Evolutionary conservation across 164 flowering plant species (phyloP).

Genomic region (Magnolia changhungtana): DNA sequence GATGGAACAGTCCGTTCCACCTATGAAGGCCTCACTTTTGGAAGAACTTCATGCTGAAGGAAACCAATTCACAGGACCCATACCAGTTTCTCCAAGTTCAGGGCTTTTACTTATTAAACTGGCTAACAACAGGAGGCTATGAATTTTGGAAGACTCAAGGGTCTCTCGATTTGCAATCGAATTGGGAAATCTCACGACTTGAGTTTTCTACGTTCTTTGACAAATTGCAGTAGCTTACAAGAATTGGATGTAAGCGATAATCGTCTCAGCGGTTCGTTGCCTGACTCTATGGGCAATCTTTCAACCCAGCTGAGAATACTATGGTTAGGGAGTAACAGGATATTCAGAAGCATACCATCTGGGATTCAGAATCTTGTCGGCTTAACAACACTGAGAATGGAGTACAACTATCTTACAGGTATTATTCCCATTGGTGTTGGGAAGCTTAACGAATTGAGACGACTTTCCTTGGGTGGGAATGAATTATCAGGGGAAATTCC

Average conservation of each 20-base stretch:
- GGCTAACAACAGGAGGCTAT: too few relatives aligned
- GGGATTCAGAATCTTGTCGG: slow-evolving; percentile 9
- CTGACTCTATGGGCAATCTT: slow-evolving; percentile 11
- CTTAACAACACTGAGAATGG: not conserved
- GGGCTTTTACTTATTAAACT: slow-evolving; percentile 3
- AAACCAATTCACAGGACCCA: slow-evolving; percentile 14
- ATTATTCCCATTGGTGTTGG: not conserved
- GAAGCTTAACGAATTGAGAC: not conserved
- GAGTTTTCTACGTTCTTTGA: slow-evolving; percentile 9
- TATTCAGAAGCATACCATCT: slow-evolving; percentile 10
- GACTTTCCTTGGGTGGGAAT: not conserved
- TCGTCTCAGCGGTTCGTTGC: slow-evolving; percentile 7
- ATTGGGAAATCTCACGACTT: slow-evolving; percentile 1
- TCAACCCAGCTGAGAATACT: not conserved
- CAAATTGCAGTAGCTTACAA: slow-evolving; percentile 5
- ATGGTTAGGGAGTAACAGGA: not conserved
- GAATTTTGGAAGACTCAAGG: slow-evolving; percentile 2
- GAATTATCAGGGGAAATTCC: not conserved
- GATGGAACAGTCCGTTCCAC: not conserved
- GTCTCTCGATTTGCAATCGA: too few relatives aligned
- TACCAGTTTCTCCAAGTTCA: slow-evolving; percentile 15
- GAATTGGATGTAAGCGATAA: slow-evolving; percentile 2
- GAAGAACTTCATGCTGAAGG: slow-evolving; percentile 3
- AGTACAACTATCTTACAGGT: not conserved
- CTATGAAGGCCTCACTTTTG: not conserved